Conservation (phyloP, 176 grass and related monocot genomes). For the Chloris gayana region DNA sequence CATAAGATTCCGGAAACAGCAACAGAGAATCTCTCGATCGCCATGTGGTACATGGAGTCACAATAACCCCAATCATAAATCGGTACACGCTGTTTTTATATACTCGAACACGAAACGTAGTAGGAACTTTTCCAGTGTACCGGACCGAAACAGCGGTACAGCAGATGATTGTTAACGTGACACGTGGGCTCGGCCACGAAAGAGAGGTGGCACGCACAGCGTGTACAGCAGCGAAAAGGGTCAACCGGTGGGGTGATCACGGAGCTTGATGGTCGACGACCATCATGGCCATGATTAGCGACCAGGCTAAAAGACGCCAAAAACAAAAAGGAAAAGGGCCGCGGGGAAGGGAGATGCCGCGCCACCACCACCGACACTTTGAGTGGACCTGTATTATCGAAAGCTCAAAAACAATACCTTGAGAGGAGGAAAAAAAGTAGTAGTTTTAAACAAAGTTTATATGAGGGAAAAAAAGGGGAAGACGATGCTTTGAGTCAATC, state of each 20-base stretch:
- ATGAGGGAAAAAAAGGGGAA: background rate
- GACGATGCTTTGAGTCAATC: slow-evolving; percentile 42
- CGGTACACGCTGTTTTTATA: background rate
- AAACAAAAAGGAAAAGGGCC: background rate
- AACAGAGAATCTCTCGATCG: background rate
- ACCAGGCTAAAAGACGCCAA: slow-evolving; percentile 32
- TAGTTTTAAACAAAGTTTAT: background rate
- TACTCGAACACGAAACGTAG: background rate
- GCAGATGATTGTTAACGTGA: background rate
- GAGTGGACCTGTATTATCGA: slow-evolving; percentile 23
- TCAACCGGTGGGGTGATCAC: slow-evolving; percentile 30
- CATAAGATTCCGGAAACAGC: background rate
- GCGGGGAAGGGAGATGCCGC: too few relatives aligned
- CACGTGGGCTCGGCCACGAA: background rate
- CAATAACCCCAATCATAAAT: background rate
- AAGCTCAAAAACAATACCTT: too few relatives aligned
- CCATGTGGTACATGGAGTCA: background rate
- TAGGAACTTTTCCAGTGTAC: background rate
- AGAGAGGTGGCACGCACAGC: background rate
- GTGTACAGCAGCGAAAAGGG: background rate
- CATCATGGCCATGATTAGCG: slow-evolving; percentile 10
- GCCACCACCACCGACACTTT: slow-evolving; percentile 57
- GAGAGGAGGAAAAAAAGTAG: background rate
- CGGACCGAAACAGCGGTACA: background rate
- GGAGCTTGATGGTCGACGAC: background rate